A percentile compares a stretch with the other conserved stretches of the same genome.
Evolutionary conservation across 345 rosid species (phyloP).

Genomic region (Brassica juncea): DNA sequence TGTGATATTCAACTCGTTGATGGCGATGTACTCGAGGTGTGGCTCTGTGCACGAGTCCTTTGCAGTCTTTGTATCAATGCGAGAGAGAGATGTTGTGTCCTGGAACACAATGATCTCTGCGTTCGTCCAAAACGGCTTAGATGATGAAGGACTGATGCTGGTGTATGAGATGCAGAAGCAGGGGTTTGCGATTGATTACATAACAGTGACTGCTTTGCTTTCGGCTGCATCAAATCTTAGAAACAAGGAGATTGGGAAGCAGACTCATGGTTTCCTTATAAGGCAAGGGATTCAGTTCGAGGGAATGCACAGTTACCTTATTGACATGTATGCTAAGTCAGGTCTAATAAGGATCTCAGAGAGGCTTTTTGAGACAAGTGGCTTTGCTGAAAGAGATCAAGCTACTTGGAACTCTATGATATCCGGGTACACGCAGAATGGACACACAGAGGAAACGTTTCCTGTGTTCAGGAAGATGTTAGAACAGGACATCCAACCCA

Average conservation of each 20-base stretch:
- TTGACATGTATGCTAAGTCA: conserved; percentile 87
- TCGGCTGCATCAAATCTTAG: conserved; percentile 88
- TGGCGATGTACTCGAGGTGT: conserved; percentile 85
- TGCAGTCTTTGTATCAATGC: conserved; percentile 64
- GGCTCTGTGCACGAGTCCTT: conserved; percentile 62
- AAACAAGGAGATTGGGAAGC: conserved; percentile 67
- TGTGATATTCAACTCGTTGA: conserved; percentile 59
- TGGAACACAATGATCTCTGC: conserved; percentile 92
- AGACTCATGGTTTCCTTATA: conserved; percentile 76
- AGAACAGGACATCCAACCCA: conserved; percentile 58
- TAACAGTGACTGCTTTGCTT: conserved; percentile 75
- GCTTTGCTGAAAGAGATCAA: conserved; percentile 52
- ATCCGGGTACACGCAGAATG: conserved; percentile 79
- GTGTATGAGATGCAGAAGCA: conserved; percentile 87
- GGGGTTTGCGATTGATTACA: conserved; percentile 58
- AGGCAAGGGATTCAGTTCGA: conserved; percentile 63
- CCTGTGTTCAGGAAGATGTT: conserved; percentile 59
- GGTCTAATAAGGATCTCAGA: conserved; percentile 60
- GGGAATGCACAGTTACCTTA: conserved; percentile 79
- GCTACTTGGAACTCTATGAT: conserved; percentile 93
- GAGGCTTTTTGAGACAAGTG: conserved; percentile 48
- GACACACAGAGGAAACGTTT: conserved; percentile 59
- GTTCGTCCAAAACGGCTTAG: conserved; percentile 75
- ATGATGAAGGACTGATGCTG: conserved; percentile 85
- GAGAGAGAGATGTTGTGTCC: conserved; percentile 69